These are phyloP conservation scores for Aspergillus fructus DNA, from an alignment of 2,329 filamentous ascomycete species.

Conservation along the genomic window DNA sequence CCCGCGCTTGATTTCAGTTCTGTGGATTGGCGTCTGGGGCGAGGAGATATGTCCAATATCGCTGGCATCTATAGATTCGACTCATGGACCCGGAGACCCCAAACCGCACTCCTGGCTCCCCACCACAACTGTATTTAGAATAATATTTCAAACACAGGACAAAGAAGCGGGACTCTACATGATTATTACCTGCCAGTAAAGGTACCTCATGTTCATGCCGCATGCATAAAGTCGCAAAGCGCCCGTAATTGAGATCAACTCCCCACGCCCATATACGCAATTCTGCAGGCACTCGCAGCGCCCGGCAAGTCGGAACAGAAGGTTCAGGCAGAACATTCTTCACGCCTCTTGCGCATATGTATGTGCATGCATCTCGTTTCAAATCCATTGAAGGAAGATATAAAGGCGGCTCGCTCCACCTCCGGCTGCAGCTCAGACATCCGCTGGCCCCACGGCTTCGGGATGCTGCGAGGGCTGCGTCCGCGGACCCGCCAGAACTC, in stretches of 20 bases:
- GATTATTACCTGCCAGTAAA: not conserved
- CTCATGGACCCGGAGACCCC: not conserved
- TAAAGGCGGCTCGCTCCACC: constrained; percentile 1
- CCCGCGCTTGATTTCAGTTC: too few relatives aligned
- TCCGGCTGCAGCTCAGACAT: constrained; percentile 5
- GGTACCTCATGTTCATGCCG: not conserved
- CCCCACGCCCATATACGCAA: not conserved
- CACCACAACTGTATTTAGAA: not conserved
- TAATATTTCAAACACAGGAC: not conserved
- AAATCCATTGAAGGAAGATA: not conserved
- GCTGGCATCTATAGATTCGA: not conserved
- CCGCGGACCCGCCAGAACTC: constrained; percentile 4
- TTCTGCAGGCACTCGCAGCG: not conserved
- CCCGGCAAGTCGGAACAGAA: not conserved
- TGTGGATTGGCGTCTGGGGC: not conserved
- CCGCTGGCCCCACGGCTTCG: not conserved
- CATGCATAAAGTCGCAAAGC: not conserved
- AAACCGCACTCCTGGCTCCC: not conserved
- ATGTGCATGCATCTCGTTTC: constrained; percentile 7
- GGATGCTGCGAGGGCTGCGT: not conserved
- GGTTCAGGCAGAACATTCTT: constrained; percentile 8
- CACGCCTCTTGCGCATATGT: constrained; percentile 4
- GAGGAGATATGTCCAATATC: not conserved
- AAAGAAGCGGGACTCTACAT: too few relatives aligned
- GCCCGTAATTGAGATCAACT: not conserved